Base-by-base conservation (phyloP, 495 filamentous ascomycete species). In the Elaphomyces granulatus region DNA sequence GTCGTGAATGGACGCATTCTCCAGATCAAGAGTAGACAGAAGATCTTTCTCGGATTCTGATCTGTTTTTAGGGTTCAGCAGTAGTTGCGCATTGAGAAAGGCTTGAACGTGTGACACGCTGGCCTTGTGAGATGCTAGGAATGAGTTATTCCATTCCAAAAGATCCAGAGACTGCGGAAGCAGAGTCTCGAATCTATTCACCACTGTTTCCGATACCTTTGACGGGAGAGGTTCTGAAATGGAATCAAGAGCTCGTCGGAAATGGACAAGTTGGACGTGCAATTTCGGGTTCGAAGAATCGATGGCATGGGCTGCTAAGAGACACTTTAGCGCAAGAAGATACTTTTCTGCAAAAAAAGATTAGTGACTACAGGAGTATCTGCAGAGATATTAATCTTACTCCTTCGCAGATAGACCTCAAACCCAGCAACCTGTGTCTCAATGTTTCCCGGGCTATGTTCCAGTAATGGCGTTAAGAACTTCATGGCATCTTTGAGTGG, bases 401-500 rank as follows among this genome's bases (percentile, higher is more conserved):
- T 72, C 55, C 73, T 70, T 55, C 88, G 66, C 12, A 90, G 62
- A 51, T 80, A 83, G 16, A 99, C 83, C 63, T 96, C 87, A 45
- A 94, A 95, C 0, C 84, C 90, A 28, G 80, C 74, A 43, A 76
- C 68, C 59, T 99, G 90, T 14, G 70, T 77, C 42, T 88, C 77
- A 30, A 94, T 74, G 50, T 77, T 81, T 61, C 81, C 77, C n/a
- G 85, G 76, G 52, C 71, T 83, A 53, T 78, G 77, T 53, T 94
- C 78, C 36, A 96, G 70, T 34, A 96, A 53, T 1, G 81, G 83
- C 6, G 58, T 65, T 39, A 99, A 54, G 58, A 88, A 95, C 58
- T 92, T 95, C 64, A 82, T 79, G 1, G 83, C 83, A 47, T 87
- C 87, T 39, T 77, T 74, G 17, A 99, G 61, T 2, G 90, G 88